A percentile compares a stretch with the other conserved stretches of the same genome.
phyloP scores from a whole-genome alignment of 2,329 filamentous ascomycete species.

The Xylaria sp. region DNA sequence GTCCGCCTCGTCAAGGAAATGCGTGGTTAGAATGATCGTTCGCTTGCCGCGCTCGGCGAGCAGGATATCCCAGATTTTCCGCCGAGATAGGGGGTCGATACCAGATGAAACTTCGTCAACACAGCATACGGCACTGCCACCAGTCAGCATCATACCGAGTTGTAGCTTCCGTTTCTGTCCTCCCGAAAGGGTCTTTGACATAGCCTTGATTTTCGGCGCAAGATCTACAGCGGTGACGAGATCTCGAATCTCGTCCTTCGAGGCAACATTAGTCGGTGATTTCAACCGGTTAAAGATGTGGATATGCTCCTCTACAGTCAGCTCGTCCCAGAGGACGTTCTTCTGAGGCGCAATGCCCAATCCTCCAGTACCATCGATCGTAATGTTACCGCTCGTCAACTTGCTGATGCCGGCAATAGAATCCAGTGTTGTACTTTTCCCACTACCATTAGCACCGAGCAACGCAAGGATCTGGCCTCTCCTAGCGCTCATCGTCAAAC shows the following conservation, averaged over 20 bases:
- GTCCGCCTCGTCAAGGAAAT: constrained; percentile 93
- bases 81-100: constrained; percentile 81
- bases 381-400: constrained; percentile 76
- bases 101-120: constrained; percentile 92
- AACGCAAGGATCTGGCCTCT: constrained; percentile 85
- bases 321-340: constrained; percentile 90
- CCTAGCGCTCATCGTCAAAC: constrained; percentile 71
- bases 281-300: constrained; percentile 85
- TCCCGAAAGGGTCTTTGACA: constrained; percentile 80
- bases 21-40: constrained; percentile 87
- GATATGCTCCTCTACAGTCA: constrained; percentile 87
- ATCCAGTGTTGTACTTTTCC: constrained; percentile 89
- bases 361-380: constrained; percentile 77
- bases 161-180: constrained; percentile 93
- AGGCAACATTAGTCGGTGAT: constrained; percentile 60
- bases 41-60: constrained; percentile 80
- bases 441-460: constrained; percentile 86
- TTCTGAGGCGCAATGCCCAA: constrained; percentile 90
- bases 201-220: constrained; percentile 72
- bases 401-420: constrained; percentile 83
- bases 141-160: constrained; percentile 93
- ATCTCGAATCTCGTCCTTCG: constrained; percentile 62
- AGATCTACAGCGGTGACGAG: constrained; percentile 77
- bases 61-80: constrained; percentile 95
- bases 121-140: constrained; percentile 85